Evolutionary conservation across 768 basidiomycete species (phyloP), one percentile per base, ranked within the genome.

Genomic region (Serendipita sp.): DNA sequence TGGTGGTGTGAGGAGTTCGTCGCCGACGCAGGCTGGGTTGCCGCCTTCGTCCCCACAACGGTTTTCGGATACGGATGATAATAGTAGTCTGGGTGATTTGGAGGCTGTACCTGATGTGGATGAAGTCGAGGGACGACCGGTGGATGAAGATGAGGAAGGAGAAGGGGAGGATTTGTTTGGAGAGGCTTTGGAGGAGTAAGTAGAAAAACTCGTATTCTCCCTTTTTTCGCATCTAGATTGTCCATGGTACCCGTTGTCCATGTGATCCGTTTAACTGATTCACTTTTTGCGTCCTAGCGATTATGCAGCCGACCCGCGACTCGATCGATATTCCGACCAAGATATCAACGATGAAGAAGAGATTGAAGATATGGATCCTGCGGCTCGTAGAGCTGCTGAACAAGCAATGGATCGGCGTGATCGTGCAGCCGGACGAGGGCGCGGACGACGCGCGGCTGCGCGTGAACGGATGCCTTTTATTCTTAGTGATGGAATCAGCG

Each of bases 91-190:
- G 41, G 84, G 85, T 42, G 87, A 88, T 64, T 80, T 81, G 9
- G 84, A 87, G 66, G 82, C 78, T 1, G 77, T 87, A 3, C 75
- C 71, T 62, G 82, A 86, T 68, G 74, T 82, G 14, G 84, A 83
- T 60, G 85, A 80, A 16, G 70, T 68, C 26, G 65, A 66, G 65
- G 2, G 81, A 78, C 4, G 66, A 65, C 17, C 68, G 66, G 50
- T 62, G 4, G 65, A 64, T 24, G 76, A 76, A 30, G 88, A 83
- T 3, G 74, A 73, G n/a, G 88, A 86, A 11, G 91, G 80, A n/a
- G 87, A 89, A 24, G 90, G 89, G 41, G 95, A 97, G 72, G 95
- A 98, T 74, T 81, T 99, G 44, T 97, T 94, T 72, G 88, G 79
- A 34, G 83, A 92, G n/a, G 77, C 76, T 58, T 68, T 77, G 69